These are phyloP conservation scores for Tulasnella sp. DNA, from an alignment of 768 basidiomycete species.

Conservation along the genomic window DNA sequence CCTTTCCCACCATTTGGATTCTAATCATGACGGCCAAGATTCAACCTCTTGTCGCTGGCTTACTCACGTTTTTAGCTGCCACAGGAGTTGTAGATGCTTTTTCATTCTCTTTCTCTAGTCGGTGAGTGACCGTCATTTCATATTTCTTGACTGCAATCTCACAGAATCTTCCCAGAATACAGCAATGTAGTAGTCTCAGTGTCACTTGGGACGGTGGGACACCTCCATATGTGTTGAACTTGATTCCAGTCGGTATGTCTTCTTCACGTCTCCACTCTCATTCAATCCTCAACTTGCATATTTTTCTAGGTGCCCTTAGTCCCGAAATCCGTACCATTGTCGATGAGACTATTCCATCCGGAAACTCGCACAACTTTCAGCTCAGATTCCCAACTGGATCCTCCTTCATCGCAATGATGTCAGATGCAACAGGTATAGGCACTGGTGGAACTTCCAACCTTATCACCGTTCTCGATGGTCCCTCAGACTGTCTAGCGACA, in stretches of 20 bases:
- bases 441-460: slow-evolving; percentile 17
- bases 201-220: slow-evolving; percentile 11
- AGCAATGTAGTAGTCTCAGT: slow-evolving; percentile 7
- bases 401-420: slow-evolving; percentile 14
- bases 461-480: slow-evolving; percentile 12
- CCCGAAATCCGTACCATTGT: slow-evolving; percentile 16
- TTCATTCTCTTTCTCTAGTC: slow-evolving; percentile 12
- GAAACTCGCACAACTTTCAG: slow-evolving; percentile 12
- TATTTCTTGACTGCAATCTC: neutral
- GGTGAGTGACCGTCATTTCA: neutral
- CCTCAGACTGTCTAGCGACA: slow-evolving; percentile 11
- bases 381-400: slow-evolving; percentile 14
- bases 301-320: slow-evolving; percentile 1
- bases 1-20: too few species aligned
- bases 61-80: too few species aligned
- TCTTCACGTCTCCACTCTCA: neutral
- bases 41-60: too few species aligned
- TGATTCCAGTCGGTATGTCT: slow-evolving; percentile 13
- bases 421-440: slow-evolving; percentile 16
- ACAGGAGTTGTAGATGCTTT: slow-evolving; percentile 1
- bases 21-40: too few species aligned
- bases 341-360: slow-evolving; percentile 1
- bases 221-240: slow-evolving; percentile 4
- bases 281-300: neutral
- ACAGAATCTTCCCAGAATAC: slow-evolving; percentile 9